Base-by-base conservation (phyloP, 2,329 filamentous ascomycete species). In the Pseudogymnoascus verrucosus region DNA sequence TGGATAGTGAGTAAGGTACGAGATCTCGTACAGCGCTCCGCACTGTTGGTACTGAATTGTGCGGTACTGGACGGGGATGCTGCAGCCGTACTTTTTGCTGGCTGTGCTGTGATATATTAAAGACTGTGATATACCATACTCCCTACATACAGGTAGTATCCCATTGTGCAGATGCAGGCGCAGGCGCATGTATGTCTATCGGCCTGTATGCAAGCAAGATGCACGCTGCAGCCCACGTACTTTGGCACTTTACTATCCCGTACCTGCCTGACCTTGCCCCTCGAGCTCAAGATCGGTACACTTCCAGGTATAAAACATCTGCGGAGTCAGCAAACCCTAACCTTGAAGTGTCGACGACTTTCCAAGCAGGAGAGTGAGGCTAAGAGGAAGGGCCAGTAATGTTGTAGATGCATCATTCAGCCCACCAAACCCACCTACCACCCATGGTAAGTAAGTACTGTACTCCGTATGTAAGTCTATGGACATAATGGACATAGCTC, bases 161-260 rank as follows among this genome's bases (percentile, higher is more conserved):
- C 47, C 23, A 14, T 54, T 3, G 12, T 54, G 47, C 47, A 54
- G 47, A 54, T 54, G 47, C 47, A 54, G 47, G 47, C 47, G 47
- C 47, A 54, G 47, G 47, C 47, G 47, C 47, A 54, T 54, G 47
- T 54, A 54, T 54, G 47, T 31, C 47, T 31, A 31, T 54, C 47
- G 47, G 47, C 26, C n/a, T 10, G 8, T 54, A 54, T 54, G 47
- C 47, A 54, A 16, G 47, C 26, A 31, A 54, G 14, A 26, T 54
- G 26, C 47, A 54, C 16, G 23, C 26, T 54, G 47, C 47, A 54
- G 26, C 47, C 26, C 47, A 54, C 47, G n/a, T 54, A 54, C 47
- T 54, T 51, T 51, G 44, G 23, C 44, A 51, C 44, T 28, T 28
- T 31, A 7, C 47, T 54, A 26, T 54, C 21, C 21, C 21, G 21